These are phyloP conservation scores for Gynostemma pentaphyllum DNA, from an alignment of 306 rosid genomes.

Conservation along the genomic window DNA sequence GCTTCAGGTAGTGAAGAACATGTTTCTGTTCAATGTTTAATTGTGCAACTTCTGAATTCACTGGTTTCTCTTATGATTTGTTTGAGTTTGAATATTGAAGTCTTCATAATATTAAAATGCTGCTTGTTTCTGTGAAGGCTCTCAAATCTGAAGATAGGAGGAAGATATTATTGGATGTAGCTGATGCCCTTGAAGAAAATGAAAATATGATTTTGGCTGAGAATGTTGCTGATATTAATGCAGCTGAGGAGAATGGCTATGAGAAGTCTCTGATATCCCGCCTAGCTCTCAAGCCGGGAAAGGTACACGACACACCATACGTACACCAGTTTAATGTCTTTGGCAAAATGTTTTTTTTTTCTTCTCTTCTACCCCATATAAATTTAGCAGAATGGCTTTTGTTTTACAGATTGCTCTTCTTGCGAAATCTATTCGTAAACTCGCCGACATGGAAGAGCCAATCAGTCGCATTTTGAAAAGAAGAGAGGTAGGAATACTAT, in stretches of 20 bases:
- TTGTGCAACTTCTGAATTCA: background rate
- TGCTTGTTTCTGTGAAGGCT: conserved; percentile 24
- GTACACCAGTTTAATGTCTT: background rate
- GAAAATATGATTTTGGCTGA: conserved; percentile 39
- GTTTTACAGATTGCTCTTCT: conserved; percentile 48
- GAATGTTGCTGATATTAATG: conserved; percentile 58
- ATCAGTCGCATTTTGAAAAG: conserved; percentile 55
- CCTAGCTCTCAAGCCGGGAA: conserved; percentile 60
- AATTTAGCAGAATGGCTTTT: background rate
- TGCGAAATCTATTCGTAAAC: conserved; percentile 57
- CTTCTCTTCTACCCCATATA: background rate
- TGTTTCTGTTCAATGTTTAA: background rate
- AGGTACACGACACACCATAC: conserved; percentile 18
- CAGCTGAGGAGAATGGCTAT: conserved; percentile 50
- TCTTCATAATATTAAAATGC: background rate
- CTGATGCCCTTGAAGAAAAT: conserved; percentile 57
- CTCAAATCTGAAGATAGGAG: conserved; percentile 48
- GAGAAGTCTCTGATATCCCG: conserved; percentile 69
- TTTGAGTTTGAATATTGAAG: background rate
- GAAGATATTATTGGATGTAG: conserved; percentile 54
- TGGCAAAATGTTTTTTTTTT: background rate
- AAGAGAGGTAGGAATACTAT: conserved; percentile 47
- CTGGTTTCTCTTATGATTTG: background rate
- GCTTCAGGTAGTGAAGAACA: conserved; percentile 39
- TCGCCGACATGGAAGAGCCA: conserved; percentile 86